These are phyloP conservation scores for Hyaloscypha hepaticicola DNA, from an alignment of 495 filamentous ascomycete genomes.

Conservation along the genomic window DNA sequence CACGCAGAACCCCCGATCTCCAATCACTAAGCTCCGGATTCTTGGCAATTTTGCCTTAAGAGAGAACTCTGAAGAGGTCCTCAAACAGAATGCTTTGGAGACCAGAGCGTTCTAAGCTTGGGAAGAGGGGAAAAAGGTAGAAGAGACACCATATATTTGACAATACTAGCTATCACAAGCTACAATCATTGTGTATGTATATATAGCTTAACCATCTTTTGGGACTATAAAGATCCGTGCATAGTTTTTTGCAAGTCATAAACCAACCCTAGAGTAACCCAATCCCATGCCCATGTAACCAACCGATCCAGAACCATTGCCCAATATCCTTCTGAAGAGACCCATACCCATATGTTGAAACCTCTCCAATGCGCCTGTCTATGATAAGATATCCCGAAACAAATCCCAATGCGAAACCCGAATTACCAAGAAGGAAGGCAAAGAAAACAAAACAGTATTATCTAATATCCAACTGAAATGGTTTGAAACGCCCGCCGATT, in stretches of 20 bases:
- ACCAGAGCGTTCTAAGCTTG: too few species aligned
- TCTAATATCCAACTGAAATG: slow-evolving; percentile 45
- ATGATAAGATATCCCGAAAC: slow-evolving; percentile 21
- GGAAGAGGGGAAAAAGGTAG: too few species aligned
- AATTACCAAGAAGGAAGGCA: neutral
- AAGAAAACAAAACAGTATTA: slow-evolving; percentile 12
- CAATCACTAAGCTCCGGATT: neutral
- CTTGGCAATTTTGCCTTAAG: too few species aligned
- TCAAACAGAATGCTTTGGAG: too few species aligned
- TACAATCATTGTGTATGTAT: neutral
- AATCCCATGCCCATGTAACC: slow-evolving; percentile 6
- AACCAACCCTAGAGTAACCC: neutral
- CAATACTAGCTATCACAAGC: too few species aligned
- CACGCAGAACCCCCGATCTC: neutral
- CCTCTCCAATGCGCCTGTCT: slow-evolving; percentile 25
- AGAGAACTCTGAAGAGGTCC: too few species aligned
- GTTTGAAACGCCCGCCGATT: slow-evolving; percentile 66
- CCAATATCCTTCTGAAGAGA: neutral
- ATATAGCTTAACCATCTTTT: neutral
- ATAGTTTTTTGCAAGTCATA: neutral
- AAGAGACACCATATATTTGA: too few species aligned
- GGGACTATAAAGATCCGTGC: neutral
- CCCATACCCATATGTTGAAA: slow-evolving; percentile 11
- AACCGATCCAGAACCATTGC: neutral
- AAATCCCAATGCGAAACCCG: neutral